These are phyloP conservation scores for Wickerhamiella occidentalis DNA, from an alignment of 805 yeast species.

Conservation along the genomic window DNA sequence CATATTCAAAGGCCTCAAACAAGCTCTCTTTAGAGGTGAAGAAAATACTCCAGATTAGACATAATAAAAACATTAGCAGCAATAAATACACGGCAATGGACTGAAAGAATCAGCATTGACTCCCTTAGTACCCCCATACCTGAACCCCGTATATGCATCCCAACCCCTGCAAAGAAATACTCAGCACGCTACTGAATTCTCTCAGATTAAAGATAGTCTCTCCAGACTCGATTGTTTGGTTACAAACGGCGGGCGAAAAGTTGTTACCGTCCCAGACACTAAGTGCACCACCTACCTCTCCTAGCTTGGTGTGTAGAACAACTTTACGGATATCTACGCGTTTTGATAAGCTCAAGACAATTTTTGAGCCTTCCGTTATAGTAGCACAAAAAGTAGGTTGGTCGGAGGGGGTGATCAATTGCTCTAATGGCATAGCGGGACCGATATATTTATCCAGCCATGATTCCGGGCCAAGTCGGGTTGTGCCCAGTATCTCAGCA, in stretches of 20 bases:
- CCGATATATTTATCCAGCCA: neutral
- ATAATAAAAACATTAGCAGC: no score
- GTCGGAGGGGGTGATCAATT: neutral
- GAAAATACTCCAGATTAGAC: no score
- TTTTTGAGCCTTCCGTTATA: neutral
- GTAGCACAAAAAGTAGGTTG: neutral
- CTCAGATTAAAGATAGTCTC: neutral
- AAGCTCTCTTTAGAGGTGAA: no score
- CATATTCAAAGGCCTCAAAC: no score
- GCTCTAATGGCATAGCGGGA: neutral
- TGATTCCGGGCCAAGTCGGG: neutral
- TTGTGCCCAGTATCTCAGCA: neutral
- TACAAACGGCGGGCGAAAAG: neutral
- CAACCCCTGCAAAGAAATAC: neutral
- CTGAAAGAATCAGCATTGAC: no score
- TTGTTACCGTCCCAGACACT: neutral
- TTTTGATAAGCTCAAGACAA: neutral
- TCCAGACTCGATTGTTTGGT: neutral
- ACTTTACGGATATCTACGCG: neutral
- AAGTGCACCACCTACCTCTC: neutral
- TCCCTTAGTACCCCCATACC: neutral
- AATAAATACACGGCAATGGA: no score
- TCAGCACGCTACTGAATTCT: neutral
- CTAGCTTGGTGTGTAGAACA: neutral
- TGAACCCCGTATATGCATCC: neutral